A percentile compares a stretch with the other conserved stretches of the same genome.
These are phyloP conservation scores for Erodium trifolium DNA, from an alignment of 441 rosid genomes.

Conservation along the genomic window DNA sequence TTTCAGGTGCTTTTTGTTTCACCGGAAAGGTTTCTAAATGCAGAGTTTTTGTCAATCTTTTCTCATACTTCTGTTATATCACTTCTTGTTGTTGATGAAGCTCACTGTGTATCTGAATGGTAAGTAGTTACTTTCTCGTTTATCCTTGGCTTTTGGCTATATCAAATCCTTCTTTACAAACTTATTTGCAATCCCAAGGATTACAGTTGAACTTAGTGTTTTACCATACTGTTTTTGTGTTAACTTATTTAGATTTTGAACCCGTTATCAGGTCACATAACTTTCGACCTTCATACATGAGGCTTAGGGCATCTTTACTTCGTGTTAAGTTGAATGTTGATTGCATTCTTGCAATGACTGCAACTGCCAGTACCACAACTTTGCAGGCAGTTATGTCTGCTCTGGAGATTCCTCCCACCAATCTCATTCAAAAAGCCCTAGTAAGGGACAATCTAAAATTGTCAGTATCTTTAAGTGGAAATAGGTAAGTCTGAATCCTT, in stretches of 20 bases:
- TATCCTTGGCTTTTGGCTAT: constrained; percentile 9
- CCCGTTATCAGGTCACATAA: constrained; percentile 70
- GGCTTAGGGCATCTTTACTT: constrained; percentile 81
- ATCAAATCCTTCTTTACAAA: neutral
- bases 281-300: constrained; percentile 92
- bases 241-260: constrained; percentile 15
- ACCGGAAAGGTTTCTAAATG: constrained; percentile 77
- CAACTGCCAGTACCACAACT: constrained; percentile 73
- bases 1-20: constrained; percentile 90
- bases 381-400: constrained; percentile 79
- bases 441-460: constrained; percentile 66
- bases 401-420: constrained; percentile 68
- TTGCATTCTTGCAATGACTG: constrained; percentile 94
- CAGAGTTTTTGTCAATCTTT: constrained; percentile 60
- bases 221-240: constrained; percentile 6
- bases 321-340: constrained; percentile 47
- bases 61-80: constrained; percentile 44
- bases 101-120: constrained; percentile 96
- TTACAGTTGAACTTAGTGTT: constrained; percentile 13
- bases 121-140: constrained; percentile 31
- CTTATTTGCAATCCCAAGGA: constrained; percentile 4
- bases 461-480: constrained; percentile 65
- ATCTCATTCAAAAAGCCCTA: constrained; percentile 61
- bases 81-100: constrained; percentile 91
- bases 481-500: constrained; percentile 43